Base-by-base conservation (phyloP, 2,329 filamentous ascomycete species). In the Boeremia exigua region DNA sequence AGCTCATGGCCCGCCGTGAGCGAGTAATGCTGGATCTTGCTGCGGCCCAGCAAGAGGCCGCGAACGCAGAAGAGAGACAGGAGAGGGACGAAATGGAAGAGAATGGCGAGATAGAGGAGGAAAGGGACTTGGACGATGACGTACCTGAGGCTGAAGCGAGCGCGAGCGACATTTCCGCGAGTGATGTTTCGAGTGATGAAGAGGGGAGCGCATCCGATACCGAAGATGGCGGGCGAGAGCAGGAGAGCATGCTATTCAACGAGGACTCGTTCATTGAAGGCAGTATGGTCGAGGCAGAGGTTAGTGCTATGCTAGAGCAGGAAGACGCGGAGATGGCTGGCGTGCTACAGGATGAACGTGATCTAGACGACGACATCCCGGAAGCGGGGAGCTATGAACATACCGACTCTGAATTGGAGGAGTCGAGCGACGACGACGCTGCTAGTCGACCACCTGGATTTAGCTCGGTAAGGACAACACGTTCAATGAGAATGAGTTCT, bases 11-110 rank as follows among this genome's bases (percentile, higher is more conserved):
- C 73, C 81, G 89, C 19, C 82, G 89, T 28, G 90, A 93, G 72
- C 84, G 86, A 66, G 77, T 88, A 4, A 86, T 88, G 53, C 83
- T 90, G 68, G 91, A 96, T 70, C 82, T 96, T 38, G 89, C 89
- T 33, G 78, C 78, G 10, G 77, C 77, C 48, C 79, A 81, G 19
- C 86, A 91, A 66, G 74, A 73, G 2, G 69, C 67, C 25, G 67
- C 65, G 2, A 76, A 72, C 30, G 66, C 67, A 12, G 76, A 73
- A 28, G 77, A 69, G 30, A 77, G 78, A 17, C 79, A 75, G 34
- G 76, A 74, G 27, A 76, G 65, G 11, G 81, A 78, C 14, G 77
- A 74, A 6, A 72, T 71, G 56, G 75, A 71, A 19, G 76, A 71
- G 4, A 40, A 49, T 11, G 49, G 39, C 8, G 54, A 48, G 40